These are phyloP conservation scores for Backusella mclennaniae DNA, from an alignment of 192 early-diverging fungal genomes.

Conservation along the genomic window DNA sequence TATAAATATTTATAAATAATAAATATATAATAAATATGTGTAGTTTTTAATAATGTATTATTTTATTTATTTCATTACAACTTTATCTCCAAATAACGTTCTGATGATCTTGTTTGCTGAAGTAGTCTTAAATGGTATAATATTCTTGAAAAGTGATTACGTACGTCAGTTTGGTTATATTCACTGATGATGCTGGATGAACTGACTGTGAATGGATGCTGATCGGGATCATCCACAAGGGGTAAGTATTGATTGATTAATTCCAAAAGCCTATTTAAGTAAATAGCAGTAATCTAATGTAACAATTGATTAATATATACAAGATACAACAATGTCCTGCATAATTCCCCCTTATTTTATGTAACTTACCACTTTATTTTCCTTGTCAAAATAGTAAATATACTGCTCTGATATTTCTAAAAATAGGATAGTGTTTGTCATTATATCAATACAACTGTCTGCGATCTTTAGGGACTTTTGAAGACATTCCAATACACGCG, in stretches of 20 bases:
- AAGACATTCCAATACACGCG: conserved; percentile 86
- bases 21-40: neutral
- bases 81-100: neutral
- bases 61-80: neutral
- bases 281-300: conserved; percentile 72
- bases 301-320: neutral
- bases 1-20: neutral
- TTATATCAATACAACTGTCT: conserved; percentile 87
- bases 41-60: neutral
- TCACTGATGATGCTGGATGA: conserved; percentile 58
- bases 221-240: conserved; percentile 70
- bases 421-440: conserved; percentile 87
- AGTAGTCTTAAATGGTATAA: neutral
- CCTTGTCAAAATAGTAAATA: conserved; percentile 90
- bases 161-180: neutral
- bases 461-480: conserved; percentile 96
- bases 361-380: conserved; percentile 66
- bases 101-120: neutral
- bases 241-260: conserved; percentile 81
- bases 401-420: conserved; percentile 94
- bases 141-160: neutral
- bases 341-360: neutral
- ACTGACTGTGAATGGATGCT: conserved; percentile 55
- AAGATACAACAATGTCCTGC: neutral
- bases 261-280: conserved; percentile 91